Evolutionary conservation across 768 basidiomycete species (phyloP).

Genomic region (Strobilomyces confusus): DNA sequence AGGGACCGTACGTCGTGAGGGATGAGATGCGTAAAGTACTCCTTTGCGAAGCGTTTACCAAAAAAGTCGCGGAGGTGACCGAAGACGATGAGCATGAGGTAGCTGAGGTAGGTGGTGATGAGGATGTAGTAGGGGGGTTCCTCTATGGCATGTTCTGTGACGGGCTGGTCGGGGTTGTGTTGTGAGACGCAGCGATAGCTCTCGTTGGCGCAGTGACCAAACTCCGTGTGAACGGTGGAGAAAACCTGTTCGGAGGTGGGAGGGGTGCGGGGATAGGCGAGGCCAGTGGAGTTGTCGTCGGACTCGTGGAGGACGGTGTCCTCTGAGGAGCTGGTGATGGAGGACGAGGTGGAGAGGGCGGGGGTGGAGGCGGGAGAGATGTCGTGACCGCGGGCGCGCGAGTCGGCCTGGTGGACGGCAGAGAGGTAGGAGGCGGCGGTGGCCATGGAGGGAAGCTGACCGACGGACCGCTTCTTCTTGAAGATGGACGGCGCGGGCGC

Average conservation of each 20-base stretch:
- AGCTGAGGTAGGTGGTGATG: constrained; percentile 88
- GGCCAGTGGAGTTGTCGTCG: constrained; percentile 52
- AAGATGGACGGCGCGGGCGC: constrained; percentile 55
- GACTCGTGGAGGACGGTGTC: constrained; percentile 59
- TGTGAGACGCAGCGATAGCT: constrained; percentile 65
- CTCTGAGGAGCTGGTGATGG: constrained; percentile 63
- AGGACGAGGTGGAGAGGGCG: constrained; percentile 70
- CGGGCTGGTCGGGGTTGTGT: constrained; percentile 44
- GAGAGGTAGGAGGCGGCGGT: constrained; percentile 59
- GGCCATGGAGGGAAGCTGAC: constrained; percentile 37
- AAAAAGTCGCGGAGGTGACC: constrained; percentile 95
- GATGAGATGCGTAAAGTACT: constrained; percentile 76
- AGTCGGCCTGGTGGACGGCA: constrained; percentile 62
- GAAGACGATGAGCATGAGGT: constrained; percentile 85
- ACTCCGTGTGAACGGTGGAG: constrained; percentile 81
- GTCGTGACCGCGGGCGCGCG: constrained; percentile 51
- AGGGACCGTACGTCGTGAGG: constrained; percentile 68
- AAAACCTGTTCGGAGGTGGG: constrained; percentile 81
- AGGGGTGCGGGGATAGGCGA: constrained; percentile 58
- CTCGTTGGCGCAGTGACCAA: constrained; percentile 84
- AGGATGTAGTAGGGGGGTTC: constrained; percentile 94
- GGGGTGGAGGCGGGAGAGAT: constrained; percentile 60
- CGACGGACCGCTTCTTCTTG: constrained; percentile 49
- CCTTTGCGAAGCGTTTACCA: constrained; percentile 74
- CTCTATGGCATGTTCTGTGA: constrained; percentile 58